phyloP scores from a whole-genome alignment of 1,139 yeast genomes.

The Arxiozyma slooffiae region DNA sequence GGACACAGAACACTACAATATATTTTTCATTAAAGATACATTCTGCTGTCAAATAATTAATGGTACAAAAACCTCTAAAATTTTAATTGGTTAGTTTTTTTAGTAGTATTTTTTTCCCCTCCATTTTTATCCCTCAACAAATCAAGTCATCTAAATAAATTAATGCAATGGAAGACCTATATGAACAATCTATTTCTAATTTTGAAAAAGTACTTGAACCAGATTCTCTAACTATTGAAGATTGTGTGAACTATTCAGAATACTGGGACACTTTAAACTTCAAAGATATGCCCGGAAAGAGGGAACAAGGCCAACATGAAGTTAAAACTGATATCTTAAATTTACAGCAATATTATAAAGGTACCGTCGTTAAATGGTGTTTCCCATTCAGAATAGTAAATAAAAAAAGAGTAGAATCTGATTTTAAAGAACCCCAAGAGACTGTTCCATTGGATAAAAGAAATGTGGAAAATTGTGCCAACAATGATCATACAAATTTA shows the following conservation, averaged over 20 bases:
- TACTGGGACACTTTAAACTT: background rate
- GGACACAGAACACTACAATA: too few species aligned
- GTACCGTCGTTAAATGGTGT: constrained; percentile 5
- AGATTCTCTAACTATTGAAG: background rate
- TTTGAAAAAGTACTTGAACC: background rate
- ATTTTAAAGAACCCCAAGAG: background rate
- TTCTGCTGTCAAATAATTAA: background rate
- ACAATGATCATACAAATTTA: background rate
- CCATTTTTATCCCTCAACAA: background rate
- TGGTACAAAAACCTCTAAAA: too few species aligned
- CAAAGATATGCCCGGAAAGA: background rate
- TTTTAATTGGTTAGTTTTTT: background rate
- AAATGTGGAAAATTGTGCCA: background rate
- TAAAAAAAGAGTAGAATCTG: background rate
- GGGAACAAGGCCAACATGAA: background rate
- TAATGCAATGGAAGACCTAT: background rate
- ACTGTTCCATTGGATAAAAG: background rate
- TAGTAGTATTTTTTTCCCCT: too few species aligned
- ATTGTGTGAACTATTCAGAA: background rate
- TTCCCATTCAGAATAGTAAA: constrained; percentile 3
- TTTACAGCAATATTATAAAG: background rate
- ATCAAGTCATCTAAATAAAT: too few species aligned
- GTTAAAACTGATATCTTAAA: background rate
- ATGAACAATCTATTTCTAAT: too few species aligned
- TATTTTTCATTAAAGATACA: too few species aligned